phyloP scores from a whole-genome alignment of 129 eudicot genomes.

The Smallanthus sonchifolius region DNA sequence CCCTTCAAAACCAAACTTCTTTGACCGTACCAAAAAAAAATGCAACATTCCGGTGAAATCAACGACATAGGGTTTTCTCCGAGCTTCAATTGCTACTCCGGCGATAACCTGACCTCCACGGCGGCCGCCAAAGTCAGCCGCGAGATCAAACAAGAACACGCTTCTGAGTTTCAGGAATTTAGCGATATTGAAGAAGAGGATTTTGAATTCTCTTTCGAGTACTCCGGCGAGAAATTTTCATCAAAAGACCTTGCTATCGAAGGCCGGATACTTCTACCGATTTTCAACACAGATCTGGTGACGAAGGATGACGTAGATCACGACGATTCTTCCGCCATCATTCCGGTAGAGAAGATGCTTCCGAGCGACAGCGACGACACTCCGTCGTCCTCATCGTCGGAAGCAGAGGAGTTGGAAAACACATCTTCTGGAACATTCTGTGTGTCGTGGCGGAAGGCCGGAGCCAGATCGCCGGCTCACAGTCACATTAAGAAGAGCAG shows the following conservation, averaged over 20 bases:
- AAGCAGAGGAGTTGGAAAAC: constrained; percentile 25
- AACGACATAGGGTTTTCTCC: constrained; percentile 23
- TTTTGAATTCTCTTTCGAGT: constrained; percentile 46
- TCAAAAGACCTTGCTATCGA: background rate
- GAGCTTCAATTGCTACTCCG: constrained; percentile 49
- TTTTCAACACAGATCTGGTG: constrained; percentile 24
- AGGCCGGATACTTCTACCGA: constrained; percentile 19
- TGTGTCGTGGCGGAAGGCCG: constrained; percentile 20
- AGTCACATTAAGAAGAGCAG: constrained; percentile 4
- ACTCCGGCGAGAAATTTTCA: constrained; percentile 9
- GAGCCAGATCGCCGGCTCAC: background rate
- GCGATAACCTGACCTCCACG: constrained; percentile 31
- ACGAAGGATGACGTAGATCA: background rate
- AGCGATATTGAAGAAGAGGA: constrained; percentile 31
- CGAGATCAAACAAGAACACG: constrained; percentile 14
- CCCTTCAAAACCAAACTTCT: background rate
- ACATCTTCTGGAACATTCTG: constrained; percentile 42
- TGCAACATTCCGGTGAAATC: background rate
- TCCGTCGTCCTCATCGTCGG: constrained; percentile 5
- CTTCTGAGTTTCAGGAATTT: background rate
- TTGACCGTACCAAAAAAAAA: background rate
- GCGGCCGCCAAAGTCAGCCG: constrained; percentile 40
- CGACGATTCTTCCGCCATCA: background rate
- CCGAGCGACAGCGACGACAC: background rate
- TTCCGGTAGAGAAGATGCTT: constrained; percentile 17